Evolutionary conservation across 2,329 filamentous ascomycete genomes (phyloP).

Genomic region (Calonectria pseudoreteaudii): DNA sequence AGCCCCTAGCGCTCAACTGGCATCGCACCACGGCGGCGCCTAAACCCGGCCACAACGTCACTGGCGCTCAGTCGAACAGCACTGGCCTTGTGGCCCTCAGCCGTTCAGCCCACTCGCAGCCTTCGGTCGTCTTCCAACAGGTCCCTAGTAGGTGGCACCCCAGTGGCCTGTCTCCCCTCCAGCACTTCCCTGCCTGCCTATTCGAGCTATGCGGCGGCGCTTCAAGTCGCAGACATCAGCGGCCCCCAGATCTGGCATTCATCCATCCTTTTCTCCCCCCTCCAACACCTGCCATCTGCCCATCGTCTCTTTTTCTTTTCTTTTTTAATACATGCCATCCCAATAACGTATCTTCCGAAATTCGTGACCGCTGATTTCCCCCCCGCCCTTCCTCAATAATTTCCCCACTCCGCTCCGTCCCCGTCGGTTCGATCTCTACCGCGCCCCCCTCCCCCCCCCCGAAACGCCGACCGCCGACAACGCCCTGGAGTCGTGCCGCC

Average conservation of each 20-base stretch:
- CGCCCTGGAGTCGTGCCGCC: slow-evolving; percentile 26
- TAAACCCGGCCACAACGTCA: slow-evolving; percentile 12
- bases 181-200: slow-evolving; percentile 22
- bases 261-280: slow-evolving; percentile 17
- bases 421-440: slow-evolving; percentile 5
- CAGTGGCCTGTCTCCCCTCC: slow-evolving; percentile 6
- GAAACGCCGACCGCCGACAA: slow-evolving; percentile 21
- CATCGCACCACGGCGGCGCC: background rate
- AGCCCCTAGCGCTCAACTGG: slow-evolving; percentile 2
- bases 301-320: slow-evolving; percentile 30
- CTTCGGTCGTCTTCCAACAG: background rate
- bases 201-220: slow-evolving; percentile 17
- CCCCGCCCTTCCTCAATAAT: background rate
- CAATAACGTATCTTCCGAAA: background rate
- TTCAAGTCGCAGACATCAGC: slow-evolving; percentile 18
- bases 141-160: background rate
- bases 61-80: slow-evolving; percentile 5
- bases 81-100: background rate
- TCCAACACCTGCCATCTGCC: slow-evolving; percentile 21
- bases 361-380: background rate
- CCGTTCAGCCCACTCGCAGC: background rate
- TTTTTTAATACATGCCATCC: background rate
- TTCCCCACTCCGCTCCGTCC: background rate
- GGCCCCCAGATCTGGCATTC: slow-evolving; percentile 27
- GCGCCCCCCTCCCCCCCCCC: background rate